Base-by-base conservation (phyloP, 164 flowering plant species). In the Amborella trichopoda region DNA sequence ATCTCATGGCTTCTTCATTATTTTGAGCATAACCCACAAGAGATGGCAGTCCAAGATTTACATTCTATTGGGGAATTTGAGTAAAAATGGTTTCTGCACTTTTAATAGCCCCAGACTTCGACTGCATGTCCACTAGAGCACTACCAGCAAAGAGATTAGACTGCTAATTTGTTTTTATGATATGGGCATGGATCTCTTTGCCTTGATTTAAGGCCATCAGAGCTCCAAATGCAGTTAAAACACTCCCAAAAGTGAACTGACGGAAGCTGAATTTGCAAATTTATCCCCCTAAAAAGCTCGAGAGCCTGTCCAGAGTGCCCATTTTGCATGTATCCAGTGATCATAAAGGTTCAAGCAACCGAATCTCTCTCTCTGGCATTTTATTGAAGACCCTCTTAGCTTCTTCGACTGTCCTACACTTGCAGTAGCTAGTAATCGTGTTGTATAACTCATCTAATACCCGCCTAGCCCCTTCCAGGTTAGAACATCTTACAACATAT, bases 91-190 rank as follows among this genome's bases (percentile, higher is more conserved):
- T 27, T 50, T 84, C 91, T 22, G 94, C 89, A 59, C 46, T 69
- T 42, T 40, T 56, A 40, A 81, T 63, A 52, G 55, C 58, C 49
- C 60, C 64, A 53, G 88, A 77, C 64, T 83, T 88, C 41, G 74
- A 77, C 56, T 88, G 84, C 94, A 83, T 75, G 55, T 88, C 96
- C 45, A 83, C 72, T 42, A 88, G 80, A 46, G 96, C 88, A 69
- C 91, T 88, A 23, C 86, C 86, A 2, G 75, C 94, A 62, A 71
- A 76, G 10, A 84, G 47, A 59, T 76, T 76, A 54, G 69, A 72
- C 26, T 26, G 52, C 48, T 69, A 47, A 51, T 63, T 58, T 2
- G 76, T 78, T 58, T 79, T 74, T 16, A 71, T 64, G 23, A 74
- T 46, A 57, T 56, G 70, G 14, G 75, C 76, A 66, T 81, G 94